Base-by-base conservation (phyloP, 768 basidiomycete species). In the Auriscalpium microsporum region DNA sequence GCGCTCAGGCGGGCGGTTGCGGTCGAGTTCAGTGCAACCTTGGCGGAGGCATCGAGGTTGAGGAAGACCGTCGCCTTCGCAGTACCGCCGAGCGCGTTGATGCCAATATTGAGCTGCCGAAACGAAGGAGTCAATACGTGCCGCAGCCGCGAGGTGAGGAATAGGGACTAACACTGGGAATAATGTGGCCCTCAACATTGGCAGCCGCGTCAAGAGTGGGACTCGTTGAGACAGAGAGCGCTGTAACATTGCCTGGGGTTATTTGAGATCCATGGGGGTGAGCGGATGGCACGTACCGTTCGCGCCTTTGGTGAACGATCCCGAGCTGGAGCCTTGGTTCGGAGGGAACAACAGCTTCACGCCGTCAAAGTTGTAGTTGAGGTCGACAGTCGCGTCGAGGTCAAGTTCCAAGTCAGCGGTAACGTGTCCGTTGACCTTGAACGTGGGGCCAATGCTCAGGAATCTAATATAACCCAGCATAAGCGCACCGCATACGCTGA, bases 311-410 rank as follows among this genome's bases (percentile, higher is more conserved):
- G 61, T 63, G 64, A 79, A 73, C 1, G 64, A 50, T 5, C 56
- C 52, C 10, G 63, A 44, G 57, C 58, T 53, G 33, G 67, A 64
- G 16, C 63, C 61, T 13, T 61, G 56, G 4, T 58, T 56, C 0
- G 73, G 71, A 3, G 79, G 79, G 69, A 80, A 81, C 45, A 67
- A 64, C 35, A 79, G 64, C 54, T 72, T 60, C 1, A 74, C 72
- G 8, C 76, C 69, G 35, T 68, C 63, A 49, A 79, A 57, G n/a
- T 65, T 68, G 59, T 78, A 78, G 38, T 69, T 73, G 45, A 81
- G 56, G 10, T 71, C 76, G 45, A 80, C 70, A 7, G 61, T 69
- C 58, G 76, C 57, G 55, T 75, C 71, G 16, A 75, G 65, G 48
- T 71, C 65, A 10, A 76, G 56, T 35, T 71, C 72, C n/a, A 76